Percentiles rank a stretch among this genome's conserved stretches.
These are phyloP conservation scores for Fraxinus excelsior DNA, from an alignment of 257 asterid species.

Conservation along the genomic window DNA sequence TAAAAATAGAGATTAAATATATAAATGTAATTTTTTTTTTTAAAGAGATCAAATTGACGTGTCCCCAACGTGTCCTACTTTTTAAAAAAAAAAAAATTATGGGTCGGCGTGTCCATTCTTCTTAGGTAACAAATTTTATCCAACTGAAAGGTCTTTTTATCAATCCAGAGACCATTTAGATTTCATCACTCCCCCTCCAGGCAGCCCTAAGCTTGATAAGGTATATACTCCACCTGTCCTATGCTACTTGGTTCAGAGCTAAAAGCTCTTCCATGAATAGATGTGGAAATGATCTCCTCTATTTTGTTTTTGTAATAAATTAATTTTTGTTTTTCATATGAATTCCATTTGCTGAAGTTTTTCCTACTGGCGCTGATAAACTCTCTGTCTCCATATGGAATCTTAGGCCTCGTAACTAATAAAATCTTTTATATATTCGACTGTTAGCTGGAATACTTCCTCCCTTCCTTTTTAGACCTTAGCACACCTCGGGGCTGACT, in stretches of 20 bases:
- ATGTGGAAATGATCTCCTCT: neutral
- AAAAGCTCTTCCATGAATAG: neutral
- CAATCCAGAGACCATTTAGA: neutral
- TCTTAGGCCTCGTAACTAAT: neutral
- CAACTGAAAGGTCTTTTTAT: neutral
- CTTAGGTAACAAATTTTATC: neutral
- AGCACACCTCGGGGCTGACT: too few species aligned
- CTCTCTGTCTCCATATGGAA: neutral
- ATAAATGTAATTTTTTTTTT: too few species aligned
- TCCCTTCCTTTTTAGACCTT: too few species aligned
- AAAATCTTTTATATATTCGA: neutral
- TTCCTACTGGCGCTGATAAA: neutral
- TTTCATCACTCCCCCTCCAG: neutral
- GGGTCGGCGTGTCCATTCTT: too few species aligned
- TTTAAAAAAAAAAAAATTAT: too few species aligned
- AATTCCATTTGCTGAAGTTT: neutral
- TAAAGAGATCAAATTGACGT: neutral
- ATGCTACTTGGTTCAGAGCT: neutral
- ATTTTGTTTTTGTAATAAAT: too few species aligned
- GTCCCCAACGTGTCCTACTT: neutral
- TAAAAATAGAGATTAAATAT: too few species aligned
- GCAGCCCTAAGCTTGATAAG: neutral
- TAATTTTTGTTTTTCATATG: neutral
- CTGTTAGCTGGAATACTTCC: neutral
- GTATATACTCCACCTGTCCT: neutral